Evolutionary conservation across 2,329 filamentous ascomycete species (phyloP), one percentile per base, ranked within the genome.

Genomic region (Shiraia bambusicola): DNA sequence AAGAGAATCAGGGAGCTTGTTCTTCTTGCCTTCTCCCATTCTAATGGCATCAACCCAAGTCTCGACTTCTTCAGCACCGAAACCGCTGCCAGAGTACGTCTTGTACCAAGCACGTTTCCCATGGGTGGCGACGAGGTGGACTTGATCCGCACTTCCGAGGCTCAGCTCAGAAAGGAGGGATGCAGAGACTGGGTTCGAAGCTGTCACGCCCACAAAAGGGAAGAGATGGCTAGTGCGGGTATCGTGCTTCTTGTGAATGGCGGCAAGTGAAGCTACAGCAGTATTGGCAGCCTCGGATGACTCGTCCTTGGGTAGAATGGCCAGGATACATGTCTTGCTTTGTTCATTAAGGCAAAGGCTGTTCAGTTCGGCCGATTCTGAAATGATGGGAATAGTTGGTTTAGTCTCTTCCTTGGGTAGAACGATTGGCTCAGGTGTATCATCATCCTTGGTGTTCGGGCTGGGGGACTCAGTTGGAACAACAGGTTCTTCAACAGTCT

Each of bases 1-100:
- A 26, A 76, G 33, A 4, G 61, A 60, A 45, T 85, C 80, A 28
- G 76, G 77, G 12, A 91, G 63, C 56, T 81, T 87, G 58, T 83
- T 78, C 76, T 92, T 96, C 45, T 79, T 72, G 2, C 88, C 87
- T 63, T 97, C 92, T 37, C 91, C 88, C 76, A 98, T 79, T 27
- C 89, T 84, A 49, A 97, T 89, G n/a, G 81, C 78, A 61, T 98
- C 93, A 45, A 98, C 81, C 89, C 92, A 98, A 48, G 75, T 73
- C 72, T 95, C 88, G 22, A 98, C 73, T 17, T 77, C 79, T 39
- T 79, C 74, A 16, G 76, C 63, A 40, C 79, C 80, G 31, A 82
- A 83, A 12, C 70, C 66, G 7, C 70, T 67, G 6, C 78, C 81
- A 34, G 80, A 72, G 66, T 88, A 93, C 43, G 79, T 80, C 58